Percentiles rank a stretch among this genome's conserved stretches.
Evolutionary conservation across 2,329 filamentous ascomycete species (phyloP).

Genomic region (Fusarium piperis): DNA sequence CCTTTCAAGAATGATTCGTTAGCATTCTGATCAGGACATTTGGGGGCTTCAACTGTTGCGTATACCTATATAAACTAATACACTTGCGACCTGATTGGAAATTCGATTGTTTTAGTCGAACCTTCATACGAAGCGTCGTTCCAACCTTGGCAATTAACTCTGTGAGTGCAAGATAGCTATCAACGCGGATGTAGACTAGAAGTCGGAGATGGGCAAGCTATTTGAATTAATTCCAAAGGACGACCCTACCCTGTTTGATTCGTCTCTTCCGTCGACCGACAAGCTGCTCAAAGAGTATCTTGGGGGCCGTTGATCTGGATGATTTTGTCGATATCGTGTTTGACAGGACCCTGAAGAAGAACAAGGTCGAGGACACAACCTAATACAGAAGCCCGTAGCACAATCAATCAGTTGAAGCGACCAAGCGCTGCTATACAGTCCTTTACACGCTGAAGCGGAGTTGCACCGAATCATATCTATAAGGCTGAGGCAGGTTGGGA

Average conservation of each 20-base stretch:
- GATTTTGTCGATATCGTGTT: background rate
- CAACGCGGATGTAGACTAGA: slow-evolving; percentile 42
- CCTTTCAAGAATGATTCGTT: slow-evolving; percentile 50
- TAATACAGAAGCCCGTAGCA: background rate
- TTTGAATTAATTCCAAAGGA: slow-evolving; percentile 38
- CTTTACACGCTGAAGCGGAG: background rate
- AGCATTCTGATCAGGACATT: slow-evolving; percentile 39
- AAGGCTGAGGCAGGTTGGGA: background rate
- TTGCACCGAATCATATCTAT: background rate
- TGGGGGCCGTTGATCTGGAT: background rate
- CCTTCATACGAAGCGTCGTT: background rate
- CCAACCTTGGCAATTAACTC: slow-evolving; percentile 14
- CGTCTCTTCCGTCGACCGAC: background rate
- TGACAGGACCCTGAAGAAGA: background rate
- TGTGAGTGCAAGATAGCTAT: slow-evolving; percentile 41
- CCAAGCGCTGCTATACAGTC: background rate
- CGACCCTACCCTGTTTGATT: slow-evolving; percentile 5
- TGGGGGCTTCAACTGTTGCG: background rate
- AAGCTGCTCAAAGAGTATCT: background rate
- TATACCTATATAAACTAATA: background rate
- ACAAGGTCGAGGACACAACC: background rate
- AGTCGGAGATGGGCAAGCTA: slow-evolving; percentile 38
- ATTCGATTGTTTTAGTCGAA: background rate
- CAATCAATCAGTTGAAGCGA: background rate
- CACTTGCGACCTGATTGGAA: too few species aligned